phyloP scores from a whole-genome alignment of 2,329 filamentous ascomycete genomes.

The Ophiostoma quercus region DNA sequence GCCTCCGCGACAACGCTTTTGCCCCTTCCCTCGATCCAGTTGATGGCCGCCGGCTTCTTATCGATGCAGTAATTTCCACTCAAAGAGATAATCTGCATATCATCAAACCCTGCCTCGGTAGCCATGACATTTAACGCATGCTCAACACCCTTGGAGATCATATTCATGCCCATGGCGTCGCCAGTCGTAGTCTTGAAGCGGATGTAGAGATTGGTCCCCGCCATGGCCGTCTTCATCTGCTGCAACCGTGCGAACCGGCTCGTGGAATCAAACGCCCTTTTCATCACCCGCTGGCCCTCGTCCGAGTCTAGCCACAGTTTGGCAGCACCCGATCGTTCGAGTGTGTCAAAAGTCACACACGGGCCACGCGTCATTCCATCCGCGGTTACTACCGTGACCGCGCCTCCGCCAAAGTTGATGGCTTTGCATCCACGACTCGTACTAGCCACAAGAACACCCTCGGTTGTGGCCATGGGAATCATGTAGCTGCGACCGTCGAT shows the following conservation, averaged over 20 bases:
- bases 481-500: slow-evolving; percentile 96
- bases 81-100: slow-evolving; percentile 90
- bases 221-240: slow-evolving; percentile 83
- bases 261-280: slow-evolving; percentile 92
- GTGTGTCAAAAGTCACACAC: slow-evolving; percentile 83
- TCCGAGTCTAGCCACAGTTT: slow-evolving; percentile 97
- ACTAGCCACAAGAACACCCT: slow-evolving; percentile 92
- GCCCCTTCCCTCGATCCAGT: slow-evolving; percentile 97
- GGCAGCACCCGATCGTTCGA: slow-evolving; percentile 82
- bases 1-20: slow-evolving; percentile 97
- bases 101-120: slow-evolving; percentile 81
- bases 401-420: slow-evolving; percentile 93
- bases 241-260: slow-evolving; percentile 89
- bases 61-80: slow-evolving; percentile 98
- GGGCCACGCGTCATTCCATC: slow-evolving; percentile 98
- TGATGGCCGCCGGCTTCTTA: slow-evolving; percentile 97
- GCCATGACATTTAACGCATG: slow-evolving; percentile 86
- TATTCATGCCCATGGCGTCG: slow-evolving; percentile 99
- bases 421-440: slow-evolving; percentile 93
- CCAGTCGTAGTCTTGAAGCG: slow-evolving; percentile 98
- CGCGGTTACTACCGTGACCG: slow-evolving; percentile 82
- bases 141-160: slow-evolving; percentile 99
- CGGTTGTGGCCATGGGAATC: slow-evolving; percentile 96
- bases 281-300: slow-evolving; percentile 75
- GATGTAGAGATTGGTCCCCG: slow-evolving; percentile 92